These are phyloP conservation scores for Graphilbum ipis-grandicollis DNA, from an alignment of 2,329 filamentous ascomycete genomes.

Conservation along the genomic window DNA sequence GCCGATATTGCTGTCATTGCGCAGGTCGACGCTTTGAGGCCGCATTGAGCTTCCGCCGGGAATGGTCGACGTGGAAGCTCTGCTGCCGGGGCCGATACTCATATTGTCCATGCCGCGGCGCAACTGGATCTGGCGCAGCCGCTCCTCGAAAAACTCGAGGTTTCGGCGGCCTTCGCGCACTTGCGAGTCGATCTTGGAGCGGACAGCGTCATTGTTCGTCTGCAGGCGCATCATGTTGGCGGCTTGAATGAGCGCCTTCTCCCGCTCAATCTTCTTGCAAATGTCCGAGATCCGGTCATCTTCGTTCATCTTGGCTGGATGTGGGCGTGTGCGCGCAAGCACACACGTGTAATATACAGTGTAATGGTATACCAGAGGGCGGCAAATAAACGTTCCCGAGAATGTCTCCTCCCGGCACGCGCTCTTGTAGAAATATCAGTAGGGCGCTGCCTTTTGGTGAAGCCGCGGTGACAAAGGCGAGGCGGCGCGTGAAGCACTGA, in stretches of 20 bases:
- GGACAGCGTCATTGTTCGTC: conserved; percentile 82
- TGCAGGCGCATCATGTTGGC: conserved; percentile 91
- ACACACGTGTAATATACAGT: conserved; percentile 3
- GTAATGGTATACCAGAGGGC: neutral
- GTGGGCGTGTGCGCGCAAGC: conserved; percentile 3
- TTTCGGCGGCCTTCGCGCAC: conserved; percentile 88
- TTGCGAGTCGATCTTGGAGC: conserved; percentile 79
- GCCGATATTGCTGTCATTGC: conserved; percentile 21
- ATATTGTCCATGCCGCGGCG: conserved; percentile 55
- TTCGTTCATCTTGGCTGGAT: conserved; percentile 38
- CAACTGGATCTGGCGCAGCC: conserved; percentile 73
- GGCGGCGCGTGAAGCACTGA: neutral
- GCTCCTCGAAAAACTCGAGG: conserved; percentile 81
- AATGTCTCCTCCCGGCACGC: too few relatives aligned
- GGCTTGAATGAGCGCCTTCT: conserved; percentile 86
- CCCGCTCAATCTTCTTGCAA: conserved; percentile 92
- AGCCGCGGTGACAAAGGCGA: neutral
- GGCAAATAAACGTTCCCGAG: too few relatives aligned
- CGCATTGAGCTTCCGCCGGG: conserved; percentile 15
- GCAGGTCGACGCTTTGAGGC: conserved; percentile 28
- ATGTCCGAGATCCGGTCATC: conserved; percentile 59
- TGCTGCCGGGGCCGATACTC: conserved; percentile 33
- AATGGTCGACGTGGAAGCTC: conserved; percentile 17
- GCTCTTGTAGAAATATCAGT: neutral
- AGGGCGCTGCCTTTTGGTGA: too few relatives aligned